phyloP scores from a whole-genome alignment of 495 filamentous ascomycete species.

The Mytilinidion resinicola region DNA sequence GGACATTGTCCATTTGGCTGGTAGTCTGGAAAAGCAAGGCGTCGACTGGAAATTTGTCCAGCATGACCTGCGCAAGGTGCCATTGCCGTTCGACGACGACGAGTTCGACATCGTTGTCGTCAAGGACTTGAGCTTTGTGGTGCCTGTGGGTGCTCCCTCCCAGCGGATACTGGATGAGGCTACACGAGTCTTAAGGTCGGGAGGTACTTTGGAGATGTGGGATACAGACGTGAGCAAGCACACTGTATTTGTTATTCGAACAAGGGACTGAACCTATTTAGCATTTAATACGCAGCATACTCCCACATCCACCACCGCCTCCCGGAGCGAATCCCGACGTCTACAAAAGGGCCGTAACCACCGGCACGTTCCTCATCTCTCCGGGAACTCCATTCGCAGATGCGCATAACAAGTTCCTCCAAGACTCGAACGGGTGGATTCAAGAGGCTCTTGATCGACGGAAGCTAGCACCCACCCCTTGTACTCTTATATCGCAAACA shows the following conservation, averaged over 20 bases:
- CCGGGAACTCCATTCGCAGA: constrained; percentile 70
- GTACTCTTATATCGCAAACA: constrained; percentile 67
- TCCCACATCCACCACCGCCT: constrained; percentile 64
- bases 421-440: constrained; percentile 78
- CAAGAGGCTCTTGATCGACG: constrained; percentile 66
- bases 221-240: constrained; percentile 47
- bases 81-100: constrained; percentile 72
- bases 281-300: constrained; percentile 66
- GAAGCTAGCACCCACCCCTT: constrained; percentile 67
- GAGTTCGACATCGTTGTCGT: constrained; percentile 89
- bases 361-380: constrained; percentile 77
- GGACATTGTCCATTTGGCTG: constrained; percentile 72
- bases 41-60: constrained; percentile 85
- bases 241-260: too few relatives aligned
- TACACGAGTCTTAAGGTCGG: constrained; percentile 67
- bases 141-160: constrained; percentile 50
- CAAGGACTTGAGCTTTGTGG: constrained; percentile 74
- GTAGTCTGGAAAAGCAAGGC: constrained; percentile 63
- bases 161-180: constrained; percentile 70
- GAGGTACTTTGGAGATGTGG: constrained; percentile 81
- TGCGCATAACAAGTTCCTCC: constrained; percentile 73
- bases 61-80: constrained; percentile 69
- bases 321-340: constrained; percentile 49
- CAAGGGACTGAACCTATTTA: constrained; percentile 26
- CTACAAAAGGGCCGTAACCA: constrained; percentile 54